These are phyloP conservation scores for Coemansia sp. DNA, from an alignment of 192 early-diverging fungal genomes.

Conservation along the genomic window DNA sequence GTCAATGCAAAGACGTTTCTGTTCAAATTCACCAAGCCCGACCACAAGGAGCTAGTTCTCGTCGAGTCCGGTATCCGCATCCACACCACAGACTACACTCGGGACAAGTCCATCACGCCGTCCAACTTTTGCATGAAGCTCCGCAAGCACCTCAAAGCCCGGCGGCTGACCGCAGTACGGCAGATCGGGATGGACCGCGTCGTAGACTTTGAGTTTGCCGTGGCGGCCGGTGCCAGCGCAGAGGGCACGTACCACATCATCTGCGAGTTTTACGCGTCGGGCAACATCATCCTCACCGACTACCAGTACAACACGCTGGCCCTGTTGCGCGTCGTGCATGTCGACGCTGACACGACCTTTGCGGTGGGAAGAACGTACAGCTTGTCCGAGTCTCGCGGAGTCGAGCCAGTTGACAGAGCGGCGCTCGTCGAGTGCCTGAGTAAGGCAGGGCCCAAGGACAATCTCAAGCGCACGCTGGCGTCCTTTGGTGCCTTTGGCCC, in stretches of 20 bases:
- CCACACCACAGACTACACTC: constrained; percentile 86
- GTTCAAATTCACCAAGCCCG: constrained; percentile 92
- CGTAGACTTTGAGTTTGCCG: constrained; percentile 92
- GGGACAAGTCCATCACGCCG: constrained; percentile 87
- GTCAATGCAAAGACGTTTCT: constrained; percentile 87
- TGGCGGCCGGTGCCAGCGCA: constrained; percentile 26
- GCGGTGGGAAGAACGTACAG: constrained; percentile 83
- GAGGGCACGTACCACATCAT: constrained; percentile 72
- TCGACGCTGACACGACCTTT: constrained; percentile 74
- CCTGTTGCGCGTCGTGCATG: constrained; percentile 84
- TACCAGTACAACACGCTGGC: constrained; percentile 82
- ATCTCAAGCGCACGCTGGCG: constrained; percentile 70
- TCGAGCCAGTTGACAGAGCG: constrained; percentile 60
- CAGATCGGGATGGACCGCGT: constrained; percentile 93
- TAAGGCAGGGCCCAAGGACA: constrained; percentile 65
- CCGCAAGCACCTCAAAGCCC: constrained; percentile 88
- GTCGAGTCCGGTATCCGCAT: constrained; percentile 94
- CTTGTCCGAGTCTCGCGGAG: constrained; percentile 41
- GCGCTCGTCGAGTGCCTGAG: constrained; percentile 59
- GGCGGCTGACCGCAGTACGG: constrained; percentile 73
- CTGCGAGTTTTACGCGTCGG: constrained; percentile 81
- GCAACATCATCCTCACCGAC: constrained; percentile 97
- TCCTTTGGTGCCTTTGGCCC: constrained; percentile 75
- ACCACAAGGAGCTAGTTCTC: constrained; percentile 84
- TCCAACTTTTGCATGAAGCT: constrained; percentile 90